Conservation (phyloP, 768 basidiomycete genomes). For the Xerocomellus dryophilus region DNA sequence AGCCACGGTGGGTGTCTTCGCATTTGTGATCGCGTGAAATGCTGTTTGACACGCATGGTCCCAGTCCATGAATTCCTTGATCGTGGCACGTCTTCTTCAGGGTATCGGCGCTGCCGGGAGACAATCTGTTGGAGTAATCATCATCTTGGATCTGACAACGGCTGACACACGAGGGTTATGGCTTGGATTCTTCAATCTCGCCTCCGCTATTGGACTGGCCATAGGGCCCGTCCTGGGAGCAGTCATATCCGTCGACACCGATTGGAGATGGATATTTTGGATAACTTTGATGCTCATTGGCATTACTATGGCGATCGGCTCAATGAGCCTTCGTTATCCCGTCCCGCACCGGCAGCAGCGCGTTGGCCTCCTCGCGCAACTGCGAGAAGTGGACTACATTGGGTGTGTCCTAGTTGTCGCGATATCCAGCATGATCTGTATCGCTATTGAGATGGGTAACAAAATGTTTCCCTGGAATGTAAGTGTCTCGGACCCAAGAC, state of each 20-base stretch:
- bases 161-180: constrained; percentile 35
- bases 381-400: constrained; percentile 34
- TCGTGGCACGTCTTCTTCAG: constrained; percentile 33
- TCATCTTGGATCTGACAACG: constrained; percentile 36
- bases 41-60: constrained; percentile 4
- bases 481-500: constrained; percentile 6
- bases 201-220: constrained; percentile 43
- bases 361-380: constrained; percentile 32
- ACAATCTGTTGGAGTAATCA: constrained; percentile 36
- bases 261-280: constrained; percentile 50
- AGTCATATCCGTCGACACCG: constrained; percentile 39
- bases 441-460: constrained; percentile 40
- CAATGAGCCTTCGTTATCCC: constrained; percentile 30
- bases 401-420: constrained; percentile 30
- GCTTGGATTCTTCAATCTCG: constrained; percentile 36
- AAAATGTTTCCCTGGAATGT: constrained; percentile 36
- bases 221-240: constrained; percentile 48
- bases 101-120: constrained; percentile 38
- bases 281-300: constrained; percentile 37
- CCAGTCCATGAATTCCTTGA: constrained; percentile 36
- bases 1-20: constrained; percentile 24
- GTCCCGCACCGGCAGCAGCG: constrained; percentile 33
- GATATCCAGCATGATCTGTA: constrained; percentile 35
- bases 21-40: background rate
- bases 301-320: constrained; percentile 27